Percentiles rank a stretch among this genome's conserved stretches.
These are phyloP conservation scores for Aspergillus floridensis DNA, from an alignment of 2,329 filamentous ascomycete species.

Conservation along the genomic window DNA sequence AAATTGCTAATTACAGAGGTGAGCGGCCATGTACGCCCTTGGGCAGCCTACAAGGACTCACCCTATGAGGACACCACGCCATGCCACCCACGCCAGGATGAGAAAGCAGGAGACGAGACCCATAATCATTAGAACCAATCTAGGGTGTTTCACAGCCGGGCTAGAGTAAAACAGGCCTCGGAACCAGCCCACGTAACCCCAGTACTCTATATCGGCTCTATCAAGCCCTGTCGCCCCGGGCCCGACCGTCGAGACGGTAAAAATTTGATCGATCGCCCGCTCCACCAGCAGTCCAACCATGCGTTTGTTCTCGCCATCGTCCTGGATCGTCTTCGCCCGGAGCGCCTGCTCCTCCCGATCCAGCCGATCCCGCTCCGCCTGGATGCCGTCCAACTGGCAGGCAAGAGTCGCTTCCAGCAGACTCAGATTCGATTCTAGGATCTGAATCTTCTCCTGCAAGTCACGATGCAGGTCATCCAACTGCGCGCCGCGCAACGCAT, in stretches of 20 bases:
- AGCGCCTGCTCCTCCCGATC: background rate
- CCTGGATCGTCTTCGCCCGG: background rate
- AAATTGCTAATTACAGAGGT: too few species aligned
- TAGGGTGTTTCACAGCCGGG: too few species aligned
- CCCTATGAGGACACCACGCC: too few species aligned
- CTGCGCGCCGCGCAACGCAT: background rate
- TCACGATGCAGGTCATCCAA: background rate
- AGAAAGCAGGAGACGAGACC: too few species aligned
- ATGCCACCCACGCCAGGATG: too few species aligned
- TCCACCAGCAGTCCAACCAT: background rate
- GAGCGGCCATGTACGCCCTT: too few species aligned
- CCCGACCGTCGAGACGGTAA: background rate
- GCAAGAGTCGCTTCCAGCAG: background rate
- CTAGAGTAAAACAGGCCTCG: too few species aligned
- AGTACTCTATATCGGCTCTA: too few species aligned
- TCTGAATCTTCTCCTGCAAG: slow-evolving; percentile 1
- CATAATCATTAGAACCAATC: too few species aligned
- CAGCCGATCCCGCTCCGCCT: background rate
- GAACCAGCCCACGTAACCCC: too few species aligned
- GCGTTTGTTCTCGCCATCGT: background rate
- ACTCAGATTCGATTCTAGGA: slow-evolving; percentile 1
- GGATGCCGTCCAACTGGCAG: background rate
- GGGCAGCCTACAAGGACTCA: too few species aligned
- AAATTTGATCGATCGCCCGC: background rate
- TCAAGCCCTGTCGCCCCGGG: too few species aligned